Conservation (phyloP, 148 eudicot species). For the Hydrangea macrophylla region DNA sequence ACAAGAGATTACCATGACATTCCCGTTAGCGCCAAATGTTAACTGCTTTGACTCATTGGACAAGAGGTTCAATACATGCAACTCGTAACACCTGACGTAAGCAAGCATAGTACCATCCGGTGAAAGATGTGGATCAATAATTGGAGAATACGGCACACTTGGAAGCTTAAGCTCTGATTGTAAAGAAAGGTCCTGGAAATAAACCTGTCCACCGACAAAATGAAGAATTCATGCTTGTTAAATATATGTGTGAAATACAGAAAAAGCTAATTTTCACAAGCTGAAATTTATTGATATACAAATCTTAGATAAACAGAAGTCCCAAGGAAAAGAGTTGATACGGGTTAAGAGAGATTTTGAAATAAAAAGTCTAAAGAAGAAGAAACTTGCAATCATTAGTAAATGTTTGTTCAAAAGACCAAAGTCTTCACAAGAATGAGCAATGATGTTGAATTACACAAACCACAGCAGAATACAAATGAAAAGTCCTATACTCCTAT, state of each 20-base stretch:
- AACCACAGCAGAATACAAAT: no score
- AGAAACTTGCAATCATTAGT: no score
- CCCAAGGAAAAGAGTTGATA: neutral
- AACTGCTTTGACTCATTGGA: conserved; percentile 63
- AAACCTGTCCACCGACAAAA: conserved; percentile 51
- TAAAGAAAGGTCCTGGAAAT: conserved; percentile 57
- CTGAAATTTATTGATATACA: neutral
- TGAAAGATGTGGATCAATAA: conserved; percentile 92
- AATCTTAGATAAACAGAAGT: neutral
- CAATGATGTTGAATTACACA: no score
- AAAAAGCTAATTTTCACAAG: neutral
- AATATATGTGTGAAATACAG: neutral
- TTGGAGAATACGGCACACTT: conserved; percentile 55
- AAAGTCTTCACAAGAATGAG: no score
- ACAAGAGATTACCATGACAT: conserved; percentile 50
- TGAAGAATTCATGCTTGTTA: neutral
- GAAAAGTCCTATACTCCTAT: no score
- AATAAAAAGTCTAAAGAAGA: no score
- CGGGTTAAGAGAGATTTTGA: no score
- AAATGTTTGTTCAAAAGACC: no score
- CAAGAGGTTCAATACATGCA: conserved; percentile 69
- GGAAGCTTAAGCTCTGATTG: conserved; percentile 67
- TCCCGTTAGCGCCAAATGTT: conserved; percentile 71
- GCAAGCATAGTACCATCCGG: conserved; percentile 94
- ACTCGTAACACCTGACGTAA: conserved; percentile 64